Base-by-base conservation (phyloP, 345 rosid species). In the Citrus unshiu region DNA sequence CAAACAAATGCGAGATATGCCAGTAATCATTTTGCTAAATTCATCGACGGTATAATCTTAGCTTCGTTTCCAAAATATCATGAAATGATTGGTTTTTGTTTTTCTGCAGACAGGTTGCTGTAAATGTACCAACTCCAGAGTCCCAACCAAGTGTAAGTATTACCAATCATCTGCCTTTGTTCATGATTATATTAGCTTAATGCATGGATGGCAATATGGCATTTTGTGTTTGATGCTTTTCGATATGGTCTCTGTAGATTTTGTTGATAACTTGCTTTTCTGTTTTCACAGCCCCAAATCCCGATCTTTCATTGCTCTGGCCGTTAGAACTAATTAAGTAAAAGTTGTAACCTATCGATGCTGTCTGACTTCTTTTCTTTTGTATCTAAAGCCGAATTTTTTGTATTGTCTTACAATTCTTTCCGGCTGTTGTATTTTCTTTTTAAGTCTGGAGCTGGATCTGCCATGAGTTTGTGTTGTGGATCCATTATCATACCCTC, bases 1-100 rank as follows among this genome's bases (percentile, higher is more conserved):
- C 98, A 70, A 95, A 93, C 85, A 89, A 81, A 80, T 95, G 98
- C 34, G 94, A 95, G 85, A 95, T 95, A 76, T 95, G 98, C 92
- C 93, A 89, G 95, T 91, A 87, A 90, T 85, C 57, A 30, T 78
- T 78, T 49, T n/a, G 51, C 35, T 6, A 71, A 59, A n/a, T 68
- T 68, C 35, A 46, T 54, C 72, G 22, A 25, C 22, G 3, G 19
- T 67, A 39, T 32, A 64, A 25, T 51, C 72, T 51, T 73, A 10
- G 40, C 65, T 72, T 43, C 1, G 63, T 34, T 32, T 30, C 30
- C 35, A 68, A 61, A 21, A 49, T 46, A 62, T 68, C 32, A 34
- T 82, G 54, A 80, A 46, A 64, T 79, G 10, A 43, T 83, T 70
- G 39, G 65, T 61, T 51, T 51, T 51, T 51, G 16, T 74, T 82